A percentile compares a stretch with the other conserved stretches of the same genome.
Evolutionary conservation across 768 basidiomycete genomes (phyloP).

Genomic region (Termitomyces sp.): DNA sequence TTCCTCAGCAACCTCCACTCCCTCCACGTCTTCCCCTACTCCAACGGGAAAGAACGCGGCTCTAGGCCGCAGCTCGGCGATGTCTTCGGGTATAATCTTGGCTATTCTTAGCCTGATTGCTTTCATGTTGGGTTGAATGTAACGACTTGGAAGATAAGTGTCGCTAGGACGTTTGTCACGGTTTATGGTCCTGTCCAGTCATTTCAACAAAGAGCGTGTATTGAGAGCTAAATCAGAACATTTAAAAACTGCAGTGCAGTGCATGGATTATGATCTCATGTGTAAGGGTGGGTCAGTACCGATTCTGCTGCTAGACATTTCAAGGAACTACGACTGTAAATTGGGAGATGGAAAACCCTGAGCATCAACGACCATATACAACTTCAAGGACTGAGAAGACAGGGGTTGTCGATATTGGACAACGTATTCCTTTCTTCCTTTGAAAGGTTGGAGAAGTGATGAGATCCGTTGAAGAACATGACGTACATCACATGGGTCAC

Average conservation of each 20-base stretch:
- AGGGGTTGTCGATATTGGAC: slow-evolving; percentile 11
- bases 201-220: background rate
- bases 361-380: slow-evolving; percentile 24
- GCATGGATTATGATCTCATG: background rate
- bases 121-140: slow-evolving; percentile 1
- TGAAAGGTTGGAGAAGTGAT: slow-evolving; percentile 22
- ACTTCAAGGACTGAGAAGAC: slow-evolving; percentile 1
- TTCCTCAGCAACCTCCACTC: background rate
- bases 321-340: background rate
- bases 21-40: slow-evolving; percentile 4
- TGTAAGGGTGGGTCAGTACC: background rate
- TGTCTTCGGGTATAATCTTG: slow-evolving; percentile 5
- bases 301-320: background rate
- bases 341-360: background rate
- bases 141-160: background rate
- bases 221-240: background rate
- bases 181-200: slow-evolving; percentile 1
- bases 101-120: slow-evolving; percentile 6
- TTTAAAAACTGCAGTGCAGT: background rate
- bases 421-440: slow-evolving; percentile 9
- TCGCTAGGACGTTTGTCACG: background rate
- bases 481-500: background rate
- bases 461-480: slow-evolving; percentile 13
- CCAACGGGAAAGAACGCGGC: slow-evolving; percentile 9
- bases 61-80: background rate